A percentile compares a stretch with the other conserved stretches of the same genome.
Evolutionary conservation across 2,329 filamentous ascomycete genomes (phyloP).

Genomic region (Colletotrichum sp.): DNA sequence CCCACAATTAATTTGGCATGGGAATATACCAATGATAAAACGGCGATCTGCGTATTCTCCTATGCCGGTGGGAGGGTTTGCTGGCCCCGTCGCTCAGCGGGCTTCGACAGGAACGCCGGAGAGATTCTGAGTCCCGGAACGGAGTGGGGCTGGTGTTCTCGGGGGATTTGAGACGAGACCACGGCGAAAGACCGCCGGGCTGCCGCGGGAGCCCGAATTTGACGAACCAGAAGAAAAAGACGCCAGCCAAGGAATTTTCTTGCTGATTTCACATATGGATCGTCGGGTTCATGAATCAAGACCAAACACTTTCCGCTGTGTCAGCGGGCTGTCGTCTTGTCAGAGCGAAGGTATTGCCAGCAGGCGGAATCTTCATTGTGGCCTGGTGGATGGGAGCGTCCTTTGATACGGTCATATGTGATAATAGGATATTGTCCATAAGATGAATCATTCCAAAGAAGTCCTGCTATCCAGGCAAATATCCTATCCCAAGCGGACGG

Average conservation of each 20-base stretch:
- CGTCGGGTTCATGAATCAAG: background rate
- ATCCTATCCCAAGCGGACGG: background rate
- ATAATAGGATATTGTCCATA: background rate
- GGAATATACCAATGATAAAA: background rate
- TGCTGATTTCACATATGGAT: background rate
- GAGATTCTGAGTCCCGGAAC: background rate
- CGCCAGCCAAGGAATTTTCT: background rate
- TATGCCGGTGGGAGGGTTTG: background rate
- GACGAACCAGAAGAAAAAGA: background rate
- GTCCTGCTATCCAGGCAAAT: background rate
- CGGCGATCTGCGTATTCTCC: background rate
- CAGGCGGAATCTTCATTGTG: background rate
- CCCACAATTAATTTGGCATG: background rate
- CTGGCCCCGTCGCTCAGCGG: background rate
- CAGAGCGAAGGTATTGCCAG: background rate
- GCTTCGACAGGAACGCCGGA: background rate
- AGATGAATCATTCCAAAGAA: rapidly evolving
- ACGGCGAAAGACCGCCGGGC: background rate
- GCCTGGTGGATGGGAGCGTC: background rate
- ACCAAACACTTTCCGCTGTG: background rate
- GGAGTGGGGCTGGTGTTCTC: background rate
- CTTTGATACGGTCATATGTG: background rate
- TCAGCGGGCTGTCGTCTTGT: background rate
- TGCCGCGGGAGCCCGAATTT: background rate
- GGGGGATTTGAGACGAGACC: background rate